Conservation (phyloP, 2,329 filamentous ascomycete genomes). For the Epichloe hybrida region DNA sequence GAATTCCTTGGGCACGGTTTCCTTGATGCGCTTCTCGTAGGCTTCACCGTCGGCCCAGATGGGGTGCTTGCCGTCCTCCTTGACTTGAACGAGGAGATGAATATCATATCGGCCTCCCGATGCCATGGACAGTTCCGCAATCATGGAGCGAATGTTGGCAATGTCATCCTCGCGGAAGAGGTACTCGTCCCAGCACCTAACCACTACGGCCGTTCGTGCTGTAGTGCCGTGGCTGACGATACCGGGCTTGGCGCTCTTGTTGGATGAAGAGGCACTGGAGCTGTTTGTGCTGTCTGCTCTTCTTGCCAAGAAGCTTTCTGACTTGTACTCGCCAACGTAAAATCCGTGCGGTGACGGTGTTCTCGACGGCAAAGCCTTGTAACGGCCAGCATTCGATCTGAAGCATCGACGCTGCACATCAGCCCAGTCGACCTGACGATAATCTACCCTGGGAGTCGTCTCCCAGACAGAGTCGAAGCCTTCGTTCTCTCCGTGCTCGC, state of each 20-base stretch:
- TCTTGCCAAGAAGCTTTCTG: neutral
- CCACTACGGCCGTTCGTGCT: slow-evolving; percentile 55
- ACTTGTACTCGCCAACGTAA: slow-evolving; percentile 21
- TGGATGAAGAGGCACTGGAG: neutral
- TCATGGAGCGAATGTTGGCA: slow-evolving; percentile 69
- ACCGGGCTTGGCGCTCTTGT: slow-evolving; percentile 4
- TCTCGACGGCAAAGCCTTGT: slow-evolving; percentile 34
- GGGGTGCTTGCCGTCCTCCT: slow-evolving; percentile 57
- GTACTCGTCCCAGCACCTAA: slow-evolving; percentile 74
- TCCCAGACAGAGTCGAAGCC: slow-evolving; percentile 72
- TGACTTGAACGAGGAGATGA: slow-evolving; percentile 74
- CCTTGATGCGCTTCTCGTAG: slow-evolving; percentile 53
- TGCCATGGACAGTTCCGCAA: slow-evolving; percentile 66
- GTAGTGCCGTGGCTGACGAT: slow-evolving; percentile 10
- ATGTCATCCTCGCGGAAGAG: slow-evolving; percentile 68
- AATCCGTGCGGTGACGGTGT: slow-evolving; percentile 34
- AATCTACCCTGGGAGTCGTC: slow-evolving; percentile 60
- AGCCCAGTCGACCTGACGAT: slow-evolving; percentile 63
- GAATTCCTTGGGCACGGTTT: slow-evolving; percentile 71
- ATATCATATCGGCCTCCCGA: slow-evolving; percentile 81
- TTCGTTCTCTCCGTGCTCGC: slow-evolving; percentile 69
- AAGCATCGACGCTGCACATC: slow-evolving; percentile 64
- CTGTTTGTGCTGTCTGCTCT: neutral
- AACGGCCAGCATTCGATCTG: slow-evolving; percentile 56
- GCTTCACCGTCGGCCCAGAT: slow-evolving; percentile 63